Evolutionary conservation across 768 basidiomycete species (phyloP).

Genomic region (Termitomyces sp.): DNA sequence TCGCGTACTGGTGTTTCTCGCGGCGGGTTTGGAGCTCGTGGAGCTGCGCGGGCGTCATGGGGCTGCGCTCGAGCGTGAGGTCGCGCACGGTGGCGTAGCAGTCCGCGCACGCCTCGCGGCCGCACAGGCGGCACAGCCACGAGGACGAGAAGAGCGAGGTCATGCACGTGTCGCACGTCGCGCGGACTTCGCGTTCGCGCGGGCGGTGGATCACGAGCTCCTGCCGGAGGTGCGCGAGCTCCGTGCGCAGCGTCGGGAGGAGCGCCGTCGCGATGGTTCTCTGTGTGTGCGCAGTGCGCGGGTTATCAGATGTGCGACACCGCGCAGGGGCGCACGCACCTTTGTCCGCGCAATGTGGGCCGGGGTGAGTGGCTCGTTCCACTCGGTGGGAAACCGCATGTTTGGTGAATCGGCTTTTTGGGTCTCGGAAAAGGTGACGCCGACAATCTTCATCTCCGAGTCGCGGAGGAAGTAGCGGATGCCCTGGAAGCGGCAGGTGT

Average conservation of each 20-base stretch:
- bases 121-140: constrained; percentile 90
- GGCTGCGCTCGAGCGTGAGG: constrained; percentile 48
- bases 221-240: constrained; percentile 53
- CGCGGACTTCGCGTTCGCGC: constrained; percentile 76
- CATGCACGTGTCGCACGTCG: constrained; percentile 90
- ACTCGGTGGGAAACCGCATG: constrained; percentile 59
- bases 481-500: constrained; percentile 84
- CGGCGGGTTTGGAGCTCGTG: constrained; percentile 43
- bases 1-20: constrained; percentile 57
- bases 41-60: constrained; percentile 41
- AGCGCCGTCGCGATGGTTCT: constrained; percentile 62
- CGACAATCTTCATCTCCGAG: constrained; percentile 48
- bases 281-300: constrained; percentile 31
- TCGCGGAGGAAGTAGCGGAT: constrained; percentile 75
- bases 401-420: constrained; percentile 50
- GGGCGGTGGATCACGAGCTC: constrained; percentile 63
- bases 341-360: constrained; percentile 54
- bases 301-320: no score
- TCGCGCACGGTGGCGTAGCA: constrained; percentile 70
- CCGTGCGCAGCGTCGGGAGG: constrained; percentile 58
- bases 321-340: constrained; percentile 42
- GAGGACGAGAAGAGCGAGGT: constrained; percentile 87
- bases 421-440: constrained; percentile 65
- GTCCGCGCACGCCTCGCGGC: constrained; percentile 82
- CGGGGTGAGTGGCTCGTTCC: constrained; percentile 55